Evolutionary conservation across 2,329 filamentous ascomycete genomes (phyloP).

Genomic region (Lasiodiplodia gonubiensis): DNA sequence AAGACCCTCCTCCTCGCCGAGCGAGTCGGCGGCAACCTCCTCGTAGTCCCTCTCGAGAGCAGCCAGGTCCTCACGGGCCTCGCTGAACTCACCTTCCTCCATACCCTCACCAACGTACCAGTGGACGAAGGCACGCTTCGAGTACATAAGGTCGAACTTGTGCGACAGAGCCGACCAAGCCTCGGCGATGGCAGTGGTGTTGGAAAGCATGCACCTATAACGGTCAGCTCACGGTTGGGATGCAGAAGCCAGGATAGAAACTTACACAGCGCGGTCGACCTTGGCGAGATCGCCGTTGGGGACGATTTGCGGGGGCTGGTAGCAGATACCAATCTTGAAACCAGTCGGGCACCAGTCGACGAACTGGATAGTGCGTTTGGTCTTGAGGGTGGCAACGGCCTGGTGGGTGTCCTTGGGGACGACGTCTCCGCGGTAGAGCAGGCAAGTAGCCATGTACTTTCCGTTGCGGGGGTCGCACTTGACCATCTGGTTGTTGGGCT

Average conservation of each 20-base stretch:
- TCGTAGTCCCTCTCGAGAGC: slow-evolving; percentile 87
- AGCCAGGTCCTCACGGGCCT: slow-evolving; percentile 84
- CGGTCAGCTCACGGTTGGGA: not conserved
- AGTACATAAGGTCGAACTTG: slow-evolving; percentile 82
- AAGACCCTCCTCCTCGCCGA: slow-evolving; percentile 61
- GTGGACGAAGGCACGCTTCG: slow-evolving; percentile 77
- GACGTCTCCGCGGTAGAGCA: slow-evolving; percentile 74
- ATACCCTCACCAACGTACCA: slow-evolving; percentile 89
- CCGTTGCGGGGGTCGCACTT: slow-evolving; percentile 75
- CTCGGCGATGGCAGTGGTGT: slow-evolving; percentile 76
- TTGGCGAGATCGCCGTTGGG: slow-evolving; percentile 97
- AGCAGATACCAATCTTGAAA: slow-evolving; percentile 79
- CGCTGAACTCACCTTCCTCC: slow-evolving; percentile 90
- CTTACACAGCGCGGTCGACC: slow-evolving; percentile 88
- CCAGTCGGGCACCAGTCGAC: slow-evolving; percentile 78
- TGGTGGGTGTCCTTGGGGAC: slow-evolving; percentile 72
- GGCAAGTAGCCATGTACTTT: slow-evolving; percentile 77
- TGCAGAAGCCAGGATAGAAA: not conserved
- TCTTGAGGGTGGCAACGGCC: slow-evolving; percentile 71
- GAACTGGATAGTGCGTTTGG: slow-evolving; percentile 74
- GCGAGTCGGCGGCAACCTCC: slow-evolving; percentile 75
- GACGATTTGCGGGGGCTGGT: slow-evolving; percentile 91
- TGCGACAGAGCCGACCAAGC: slow-evolving; percentile 74
- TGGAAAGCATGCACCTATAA: slow-evolving; percentile 68
- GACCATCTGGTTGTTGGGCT: slow-evolving; percentile 81